A percentile compares a stretch with the other conserved stretches of the same genome.
Evolutionary conservation across 495 filamentous ascomycete genomes (phyloP).

Genomic region (Penicillium ucsense): DNA sequence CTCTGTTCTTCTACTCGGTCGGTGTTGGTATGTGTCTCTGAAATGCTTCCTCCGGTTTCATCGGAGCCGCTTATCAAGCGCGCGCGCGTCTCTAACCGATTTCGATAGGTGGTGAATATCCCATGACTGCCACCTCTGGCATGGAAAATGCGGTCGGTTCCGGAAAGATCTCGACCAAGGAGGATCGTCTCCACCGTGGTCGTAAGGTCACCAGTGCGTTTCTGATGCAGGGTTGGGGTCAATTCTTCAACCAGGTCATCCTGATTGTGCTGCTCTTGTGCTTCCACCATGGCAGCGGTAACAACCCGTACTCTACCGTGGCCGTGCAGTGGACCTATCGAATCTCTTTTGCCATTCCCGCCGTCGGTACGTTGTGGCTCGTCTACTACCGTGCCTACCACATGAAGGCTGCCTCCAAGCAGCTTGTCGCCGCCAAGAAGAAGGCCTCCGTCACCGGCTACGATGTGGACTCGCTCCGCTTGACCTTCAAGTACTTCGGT

Average conservation of each 20-base stretch:
- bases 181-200: conserved; percentile 86
- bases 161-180: conserved; percentile 75
- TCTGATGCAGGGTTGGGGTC: conserved; percentile 95
- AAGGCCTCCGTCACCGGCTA: conserved; percentile 80
- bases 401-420: conserved; percentile 69
- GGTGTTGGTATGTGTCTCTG: conserved; percentile 57
- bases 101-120: conserved; percentile 62
- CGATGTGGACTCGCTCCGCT: conserved; percentile 64
- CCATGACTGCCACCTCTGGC: conserved; percentile 88
- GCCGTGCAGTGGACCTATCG: conserved; percentile 78
- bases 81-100: conserved; percentile 4
- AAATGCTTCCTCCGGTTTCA: no score
- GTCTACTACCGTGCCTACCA: conserved; percentile 84
- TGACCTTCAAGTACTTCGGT: conserved; percentile 71
- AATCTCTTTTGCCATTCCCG: conserved; percentile 74
- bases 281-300: conserved; percentile 65
- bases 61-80: not conserved
- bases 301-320: conserved; percentile 60
- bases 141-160: conserved; percentile 86
- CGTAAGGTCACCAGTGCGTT: conserved; percentile 88
- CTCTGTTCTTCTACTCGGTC: conserved; percentile 81
- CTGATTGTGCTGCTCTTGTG: conserved; percentile 73
- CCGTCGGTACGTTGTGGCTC: conserved; percentile 83
- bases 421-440: conserved; percentile 67
- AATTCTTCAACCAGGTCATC: conserved; percentile 80